Base-by-base conservation (phyloP, 2,329 filamentous ascomycete species). In the Metarhizium robertsii region DNA sequence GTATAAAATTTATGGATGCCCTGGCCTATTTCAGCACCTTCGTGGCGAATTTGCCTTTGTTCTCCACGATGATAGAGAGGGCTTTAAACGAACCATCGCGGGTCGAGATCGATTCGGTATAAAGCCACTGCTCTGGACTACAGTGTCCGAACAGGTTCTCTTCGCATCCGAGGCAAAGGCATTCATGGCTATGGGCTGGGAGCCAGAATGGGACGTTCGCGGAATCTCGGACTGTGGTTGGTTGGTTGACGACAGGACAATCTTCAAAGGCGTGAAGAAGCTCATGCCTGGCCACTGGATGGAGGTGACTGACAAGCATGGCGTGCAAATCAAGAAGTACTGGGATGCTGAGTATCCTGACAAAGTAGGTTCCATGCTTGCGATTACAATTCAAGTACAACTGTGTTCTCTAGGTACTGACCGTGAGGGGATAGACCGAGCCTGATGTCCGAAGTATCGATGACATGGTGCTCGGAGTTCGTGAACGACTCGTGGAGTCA, bases 51-150 rank as follows among this genome's bases (percentile, higher is more conserved):
- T 82, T 59, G 71, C 79, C 1, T 68, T 81, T 16, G 73, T 78
- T 13, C 61, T 83, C 1, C 79, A 75, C 55, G 79, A 83, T 58
- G 70, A 55, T 3, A 36, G 51, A 2, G 49, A 71, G 14, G 65
- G 68, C 14, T 62, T 65, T 1, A 63, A 73, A 54, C 57, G 69
- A 0, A 67, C 81, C 45, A 64, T 83, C 42, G 77, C 74, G 0
- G 78, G 70, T 1, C 66, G 79, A 18, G 80, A 84, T 61, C 73
- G 79, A 0, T 82, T 75, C 62, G 80, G 80, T 3, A 78, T 83
- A 61, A 83, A 83, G 63, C 79, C 79, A 2, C 68, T 83, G 18
- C 77, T 79, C 55, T 82, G 74, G 66, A 80, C 77, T 0, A 57
- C 73, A 1, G 59, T 70, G 1, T 64, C 65, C 6, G 68, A 66